phyloP scores from a whole-genome alignment of 495 filamentous ascomycete genomes.

The Penicillium paxilli region DNA sequence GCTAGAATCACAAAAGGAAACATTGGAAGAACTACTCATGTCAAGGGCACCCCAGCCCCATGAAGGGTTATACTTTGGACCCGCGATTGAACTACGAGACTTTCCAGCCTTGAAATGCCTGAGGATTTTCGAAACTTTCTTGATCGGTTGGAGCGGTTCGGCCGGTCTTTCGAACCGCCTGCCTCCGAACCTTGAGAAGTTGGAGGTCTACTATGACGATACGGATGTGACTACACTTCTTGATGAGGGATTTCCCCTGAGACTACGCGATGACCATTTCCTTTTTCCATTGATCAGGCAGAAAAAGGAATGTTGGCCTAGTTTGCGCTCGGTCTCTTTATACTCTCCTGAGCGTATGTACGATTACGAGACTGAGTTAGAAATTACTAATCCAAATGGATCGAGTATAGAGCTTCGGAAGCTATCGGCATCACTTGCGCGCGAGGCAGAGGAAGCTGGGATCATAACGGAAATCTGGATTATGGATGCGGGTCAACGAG shows the following conservation, averaged over 20 bases:
- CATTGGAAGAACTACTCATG: conserved; percentile 15
- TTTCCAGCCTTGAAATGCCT: conserved; percentile 15
- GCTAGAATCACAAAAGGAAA: conserved; percentile 11
- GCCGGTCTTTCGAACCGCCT: conserved; percentile 8
- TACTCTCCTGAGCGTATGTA: neutral
- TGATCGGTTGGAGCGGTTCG: conserved; percentile 10
- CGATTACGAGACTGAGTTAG: neutral
- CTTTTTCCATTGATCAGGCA: neutral
- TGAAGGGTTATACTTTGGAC: conserved; percentile 16
- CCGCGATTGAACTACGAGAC: conserved; percentile 14
- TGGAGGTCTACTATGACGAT: conserved; percentile 22
- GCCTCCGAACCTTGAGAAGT: conserved; percentile 12
- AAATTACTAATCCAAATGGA: too few species aligned
- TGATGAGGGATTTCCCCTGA: neutral
- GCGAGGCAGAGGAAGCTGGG: neutral
- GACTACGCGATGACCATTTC: neutral
- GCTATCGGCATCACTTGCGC: neutral
- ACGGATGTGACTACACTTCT: conserved; percentile 1
- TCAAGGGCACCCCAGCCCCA: conserved; percentile 13
- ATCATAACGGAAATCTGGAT: too few species aligned
- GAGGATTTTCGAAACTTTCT: conserved; percentile 18
- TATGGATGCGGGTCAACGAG: too few species aligned
- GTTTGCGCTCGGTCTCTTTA: neutral
- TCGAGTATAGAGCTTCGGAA: neutral
- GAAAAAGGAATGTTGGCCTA: neutral